phyloP scores from a whole-genome alignment of 2,329 filamentous ascomycete species.

The Thyridium curvatum region DNA sequence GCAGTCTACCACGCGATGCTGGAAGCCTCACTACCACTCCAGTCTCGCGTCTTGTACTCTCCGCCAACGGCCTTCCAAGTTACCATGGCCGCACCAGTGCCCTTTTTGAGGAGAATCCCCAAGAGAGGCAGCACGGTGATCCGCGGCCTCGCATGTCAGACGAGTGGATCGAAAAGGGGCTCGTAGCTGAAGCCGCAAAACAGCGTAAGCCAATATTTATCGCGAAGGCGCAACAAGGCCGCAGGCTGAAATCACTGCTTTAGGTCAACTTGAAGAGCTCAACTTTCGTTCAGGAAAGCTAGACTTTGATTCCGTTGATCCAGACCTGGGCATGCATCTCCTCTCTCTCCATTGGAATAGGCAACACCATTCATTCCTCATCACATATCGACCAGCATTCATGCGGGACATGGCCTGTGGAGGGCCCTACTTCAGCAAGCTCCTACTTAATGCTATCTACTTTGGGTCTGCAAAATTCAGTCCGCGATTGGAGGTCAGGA shows the following conservation, averaged over 20 bases:
- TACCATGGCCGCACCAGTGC: constrained; percentile 44
- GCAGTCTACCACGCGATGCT: constrained; percentile 17
- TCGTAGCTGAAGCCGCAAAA: constrained; percentile 39
- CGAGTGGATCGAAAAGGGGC: constrained; percentile 34
- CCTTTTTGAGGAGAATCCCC: constrained; percentile 33
- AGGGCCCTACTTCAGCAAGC: constrained; percentile 46
- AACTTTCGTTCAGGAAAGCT: constrained; percentile 37
- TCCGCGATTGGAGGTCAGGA: constrained; percentile 30
- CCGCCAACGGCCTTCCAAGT: constrained; percentile 32
- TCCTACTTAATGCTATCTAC: constrained; percentile 18
- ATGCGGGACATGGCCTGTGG: constrained; percentile 46
- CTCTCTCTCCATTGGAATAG: constrained; percentile 46
- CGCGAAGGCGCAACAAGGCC: neutral
- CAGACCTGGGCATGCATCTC: constrained; percentile 44
- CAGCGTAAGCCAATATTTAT: constrained; percentile 27
- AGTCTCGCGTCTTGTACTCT: constrained; percentile 26
- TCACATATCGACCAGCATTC: constrained; percentile 46
- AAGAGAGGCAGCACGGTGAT: constrained; percentile 10
- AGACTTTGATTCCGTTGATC: constrained; percentile 49
- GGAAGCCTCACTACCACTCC: neutral
- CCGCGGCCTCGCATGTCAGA: constrained; percentile 18
- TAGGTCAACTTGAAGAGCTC: constrained; percentile 41
- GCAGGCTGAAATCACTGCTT: neutral
- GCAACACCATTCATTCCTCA: constrained; percentile 39
- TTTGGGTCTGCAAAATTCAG: constrained; percentile 31